phyloP scores from a whole-genome alignment of 2,329 filamentous ascomycete species.

The Scedosporium apiospermum region DNA sequence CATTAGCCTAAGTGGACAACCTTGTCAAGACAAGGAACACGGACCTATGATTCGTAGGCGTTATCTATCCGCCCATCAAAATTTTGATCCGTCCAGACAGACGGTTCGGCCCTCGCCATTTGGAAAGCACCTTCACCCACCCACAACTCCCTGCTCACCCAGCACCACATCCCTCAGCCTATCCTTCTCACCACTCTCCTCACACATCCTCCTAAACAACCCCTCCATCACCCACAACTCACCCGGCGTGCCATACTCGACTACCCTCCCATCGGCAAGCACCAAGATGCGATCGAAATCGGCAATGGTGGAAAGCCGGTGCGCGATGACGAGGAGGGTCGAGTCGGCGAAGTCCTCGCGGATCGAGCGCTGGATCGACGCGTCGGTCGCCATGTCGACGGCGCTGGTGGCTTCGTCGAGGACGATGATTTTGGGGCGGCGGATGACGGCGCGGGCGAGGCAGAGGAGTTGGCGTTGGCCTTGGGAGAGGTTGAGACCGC shows the following conservation, averaged over 20 bases:
- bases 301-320: constrained; percentile 30
- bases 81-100: too few species aligned
- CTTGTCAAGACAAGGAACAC: too few species aligned
- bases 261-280: constrained; percentile 38
- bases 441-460: constrained; percentile 28
- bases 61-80: too few species aligned
- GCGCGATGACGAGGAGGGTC: constrained; percentile 43
- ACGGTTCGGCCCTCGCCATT: too few species aligned
- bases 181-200: not conserved
- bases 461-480: constrained; percentile 40
- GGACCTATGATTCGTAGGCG: too few species aligned
- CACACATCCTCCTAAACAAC: not conserved
- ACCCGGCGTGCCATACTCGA: constrained; percentile 40
- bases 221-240: constrained; percentile 35
- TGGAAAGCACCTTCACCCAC: too few species aligned
- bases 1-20: too few species aligned
- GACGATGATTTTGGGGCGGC: constrained; percentile 18
- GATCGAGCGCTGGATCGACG: constrained; percentile 34
- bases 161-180: too few species aligned
- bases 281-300: constrained; percentile 44
- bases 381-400: constrained; percentile 34
- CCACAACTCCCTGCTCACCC: too few species aligned
- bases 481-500: constrained; percentile 37
- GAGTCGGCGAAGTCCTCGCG: constrained; percentile 32
- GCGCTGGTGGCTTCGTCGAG: constrained; percentile 44